Percentiles rank a stretch among this genome's conserved stretches.
Evolutionary conservation across 306 rosid genomes (phyloP).

Genomic region (Luffa aegyptiaca): DNA sequence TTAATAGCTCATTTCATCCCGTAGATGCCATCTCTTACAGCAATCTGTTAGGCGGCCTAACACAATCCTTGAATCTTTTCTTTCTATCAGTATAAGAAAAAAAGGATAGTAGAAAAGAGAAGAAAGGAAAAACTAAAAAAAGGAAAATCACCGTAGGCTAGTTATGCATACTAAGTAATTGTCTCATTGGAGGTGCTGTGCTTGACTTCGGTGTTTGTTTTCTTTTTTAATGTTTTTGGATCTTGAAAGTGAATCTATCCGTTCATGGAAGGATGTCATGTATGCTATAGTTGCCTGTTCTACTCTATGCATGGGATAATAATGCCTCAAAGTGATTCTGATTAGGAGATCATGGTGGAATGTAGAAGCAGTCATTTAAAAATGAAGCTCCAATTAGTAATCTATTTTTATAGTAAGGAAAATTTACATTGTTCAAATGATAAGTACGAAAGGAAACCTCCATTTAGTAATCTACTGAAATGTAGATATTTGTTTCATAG

Average conservation of each 20-base stretch:
- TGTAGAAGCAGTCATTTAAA: neutral
- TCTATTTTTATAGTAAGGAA: neutral
- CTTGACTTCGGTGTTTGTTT: neutral
- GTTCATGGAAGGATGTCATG: neutral
- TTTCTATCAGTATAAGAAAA: neutral
- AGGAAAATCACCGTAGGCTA: neutral
- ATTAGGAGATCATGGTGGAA: neutral
- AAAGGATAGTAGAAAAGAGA: neutral
- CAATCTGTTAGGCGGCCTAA: too few species aligned
- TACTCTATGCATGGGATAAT: neutral
- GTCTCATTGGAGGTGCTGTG: neutral
- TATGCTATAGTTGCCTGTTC: neutral
- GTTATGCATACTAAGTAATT: neutral
- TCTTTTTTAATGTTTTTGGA: slow-evolving; percentile 1
- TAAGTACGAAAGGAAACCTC: neutral
- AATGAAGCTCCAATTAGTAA: neutral
- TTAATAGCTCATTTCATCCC: neutral
- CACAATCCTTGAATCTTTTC: neutral
- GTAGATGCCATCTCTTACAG: neutral
- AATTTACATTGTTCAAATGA: neutral
- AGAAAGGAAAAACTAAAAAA: neutral
- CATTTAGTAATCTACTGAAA: neutral
- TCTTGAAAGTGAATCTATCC: neutral
- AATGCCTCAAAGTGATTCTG: neutral
- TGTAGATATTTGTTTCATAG: neutral